Evolutionary conservation across 768 basidiomycete genomes (phyloP).

Genomic region (Auriscalpium microsporum): DNA sequence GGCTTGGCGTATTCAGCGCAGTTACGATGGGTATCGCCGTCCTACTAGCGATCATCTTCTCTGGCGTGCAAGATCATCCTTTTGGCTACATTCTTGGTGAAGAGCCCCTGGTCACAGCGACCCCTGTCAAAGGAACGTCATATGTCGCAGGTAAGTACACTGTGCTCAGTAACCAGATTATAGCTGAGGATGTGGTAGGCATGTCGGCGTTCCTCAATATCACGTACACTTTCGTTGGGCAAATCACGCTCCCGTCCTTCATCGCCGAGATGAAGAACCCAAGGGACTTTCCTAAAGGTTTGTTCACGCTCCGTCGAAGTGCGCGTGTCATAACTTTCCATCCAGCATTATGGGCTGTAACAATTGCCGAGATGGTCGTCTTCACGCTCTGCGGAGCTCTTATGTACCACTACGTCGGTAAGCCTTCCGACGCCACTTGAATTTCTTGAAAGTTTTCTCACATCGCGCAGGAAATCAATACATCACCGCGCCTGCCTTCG

Average conservation of each 20-base stretch:
- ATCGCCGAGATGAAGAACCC: slow-evolving; percentile 42
- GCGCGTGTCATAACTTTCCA: background rate
- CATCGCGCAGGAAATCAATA: slow-evolving; percentile 30
- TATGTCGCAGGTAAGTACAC: slow-evolving; percentile 28
- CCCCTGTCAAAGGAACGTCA: slow-evolving; percentile 31
- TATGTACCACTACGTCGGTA: slow-evolving; percentile 33
- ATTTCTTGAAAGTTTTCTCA: background rate
- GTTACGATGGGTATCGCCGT: slow-evolving; percentile 41
- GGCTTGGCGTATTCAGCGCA: slow-evolving; percentile 32
- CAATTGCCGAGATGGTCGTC: slow-evolving; percentile 33
- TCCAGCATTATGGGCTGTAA: slow-evolving; percentile 34
- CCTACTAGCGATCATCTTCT: slow-evolving; percentile 33
- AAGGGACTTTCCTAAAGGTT: slow-evolving; percentile 37
- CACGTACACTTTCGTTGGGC: slow-evolving; percentile 36
- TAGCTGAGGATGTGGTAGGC: slow-evolving; percentile 8
- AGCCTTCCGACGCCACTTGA: background rate
- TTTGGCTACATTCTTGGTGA: slow-evolving; percentile 30
- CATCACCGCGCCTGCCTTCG: slow-evolving; percentile 36
- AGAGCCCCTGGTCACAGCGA: slow-evolving; percentile 29
- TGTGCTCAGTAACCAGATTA: background rate
- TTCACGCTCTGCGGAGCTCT: slow-evolving; percentile 37
- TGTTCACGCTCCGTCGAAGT: background rate
- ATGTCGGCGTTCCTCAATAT: slow-evolving; percentile 42
- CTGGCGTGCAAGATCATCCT: slow-evolving; percentile 34
- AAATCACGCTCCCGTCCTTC: slow-evolving; percentile 38